These are phyloP conservation scores for Tephrocybe sp. DNA, from an alignment of 768 basidiomycete species.

Conservation along the genomic window DNA sequence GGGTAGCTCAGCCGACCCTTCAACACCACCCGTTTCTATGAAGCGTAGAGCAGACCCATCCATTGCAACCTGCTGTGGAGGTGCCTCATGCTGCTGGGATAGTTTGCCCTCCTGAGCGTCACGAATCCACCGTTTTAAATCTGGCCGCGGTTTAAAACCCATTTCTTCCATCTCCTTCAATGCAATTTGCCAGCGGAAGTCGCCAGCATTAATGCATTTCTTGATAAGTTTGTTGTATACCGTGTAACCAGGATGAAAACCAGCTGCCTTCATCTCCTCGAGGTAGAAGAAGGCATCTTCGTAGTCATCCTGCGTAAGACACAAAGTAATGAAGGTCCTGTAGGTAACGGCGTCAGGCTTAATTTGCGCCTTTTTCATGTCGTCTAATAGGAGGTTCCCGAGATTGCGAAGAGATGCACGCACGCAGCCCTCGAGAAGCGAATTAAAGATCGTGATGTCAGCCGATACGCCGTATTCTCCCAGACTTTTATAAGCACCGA, in stretches of 20 bases:
- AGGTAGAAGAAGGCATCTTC: slow-evolving; percentile 89
- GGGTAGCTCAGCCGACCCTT: slow-evolving; percentile 11
- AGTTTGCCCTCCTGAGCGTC: neutral
- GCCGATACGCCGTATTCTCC: slow-evolving; percentile 54
- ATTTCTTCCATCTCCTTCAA: slow-evolving; percentile 68
- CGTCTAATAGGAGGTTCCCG: slow-evolving; percentile 62
- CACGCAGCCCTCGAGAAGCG: slow-evolving; percentile 65
- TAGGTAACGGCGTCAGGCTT: slow-evolving; percentile 60
- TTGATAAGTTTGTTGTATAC: slow-evolving; percentile 61
- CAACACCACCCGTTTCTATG: slow-evolving; percentile 32
- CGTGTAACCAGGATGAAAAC: slow-evolving; percentile 46
- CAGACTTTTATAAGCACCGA: slow-evolving; percentile 72
- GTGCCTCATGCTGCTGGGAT: neutral
- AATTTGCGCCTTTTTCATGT: slow-evolving; percentile 59
- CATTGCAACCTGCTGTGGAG: slow-evolving; percentile 8
- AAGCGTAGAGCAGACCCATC: slow-evolving; percentile 28
- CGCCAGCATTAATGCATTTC: slow-evolving; percentile 53
- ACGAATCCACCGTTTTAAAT: slow-evolving; percentile 17
- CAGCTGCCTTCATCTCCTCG: slow-evolving; percentile 78
- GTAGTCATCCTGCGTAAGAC: slow-evolving; percentile 67
- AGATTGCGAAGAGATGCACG: slow-evolving; percentile 56
- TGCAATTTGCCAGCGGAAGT: slow-evolving; percentile 62
- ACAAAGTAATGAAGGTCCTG: slow-evolving; percentile 64
- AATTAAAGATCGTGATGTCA: slow-evolving; percentile 64
- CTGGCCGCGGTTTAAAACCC: slow-evolving; percentile 40